Evolutionary conservation across 148 eudicot species (phyloP).

Genomic region (Vaccinium macrocarpon): DNA sequence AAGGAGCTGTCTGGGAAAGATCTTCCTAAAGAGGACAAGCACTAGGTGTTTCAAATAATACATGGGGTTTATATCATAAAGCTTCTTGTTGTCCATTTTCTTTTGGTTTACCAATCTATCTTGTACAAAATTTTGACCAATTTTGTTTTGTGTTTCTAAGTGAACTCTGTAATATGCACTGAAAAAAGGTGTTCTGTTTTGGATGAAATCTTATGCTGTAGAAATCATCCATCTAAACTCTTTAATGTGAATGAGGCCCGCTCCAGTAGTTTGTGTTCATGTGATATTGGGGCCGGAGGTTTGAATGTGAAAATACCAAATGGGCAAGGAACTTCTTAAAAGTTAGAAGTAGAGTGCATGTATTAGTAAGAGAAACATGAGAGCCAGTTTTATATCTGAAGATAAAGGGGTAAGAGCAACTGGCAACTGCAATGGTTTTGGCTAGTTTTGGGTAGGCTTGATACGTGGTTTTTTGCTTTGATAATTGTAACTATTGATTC

Average conservation of each 20-base stretch:
- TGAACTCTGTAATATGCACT: not conserved
- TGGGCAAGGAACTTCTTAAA: not conserved
- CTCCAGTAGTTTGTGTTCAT: not conserved
- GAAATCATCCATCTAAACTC: not conserved
- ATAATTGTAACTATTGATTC: too few species aligned
- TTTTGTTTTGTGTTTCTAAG: not conserved
- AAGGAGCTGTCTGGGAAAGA: slow-evolving; percentile 50
- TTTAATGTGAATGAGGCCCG: not conserved
- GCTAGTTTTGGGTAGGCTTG: too few species aligned
- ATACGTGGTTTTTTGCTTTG: too few species aligned
- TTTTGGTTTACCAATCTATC: not conserved
- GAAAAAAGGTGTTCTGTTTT: not conserved
- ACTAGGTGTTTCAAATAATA: slow-evolving; percentile 12
- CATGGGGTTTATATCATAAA: not conserved
- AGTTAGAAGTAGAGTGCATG: not conserved
- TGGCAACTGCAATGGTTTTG: too few species aligned
- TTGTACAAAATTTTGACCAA: slow-evolving; percentile 15
- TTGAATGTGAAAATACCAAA: not conserved
- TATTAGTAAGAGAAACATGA: not conserved
- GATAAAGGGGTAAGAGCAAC: not conserved
- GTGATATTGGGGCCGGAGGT: not conserved
- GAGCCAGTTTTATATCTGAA: too few species aligned
- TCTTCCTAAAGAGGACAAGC: slow-evolving; percentile 40
- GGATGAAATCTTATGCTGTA: too few species aligned
- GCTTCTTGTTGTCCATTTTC: slow-evolving; percentile 4